These are phyloP conservation scores for Xylaria grammica DNA, from an alignment of 495 filamentous ascomycete species.

Conservation along the genomic window DNA sequence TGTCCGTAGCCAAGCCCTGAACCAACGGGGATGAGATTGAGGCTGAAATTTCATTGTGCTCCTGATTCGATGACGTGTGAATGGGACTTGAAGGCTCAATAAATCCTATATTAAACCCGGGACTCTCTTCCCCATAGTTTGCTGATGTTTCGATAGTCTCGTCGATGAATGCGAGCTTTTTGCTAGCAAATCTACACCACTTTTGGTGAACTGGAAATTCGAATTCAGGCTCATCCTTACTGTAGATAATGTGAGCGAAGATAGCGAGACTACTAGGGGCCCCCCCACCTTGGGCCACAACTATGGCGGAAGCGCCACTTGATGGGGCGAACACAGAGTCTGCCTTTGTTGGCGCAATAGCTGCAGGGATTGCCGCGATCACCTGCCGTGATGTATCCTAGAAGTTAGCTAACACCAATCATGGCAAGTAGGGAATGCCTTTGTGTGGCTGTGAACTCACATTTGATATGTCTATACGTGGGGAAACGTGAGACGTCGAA, in stretches of 20 bases:
- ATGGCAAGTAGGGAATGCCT: neutral
- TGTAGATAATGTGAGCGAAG: neutral
- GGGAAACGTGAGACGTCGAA: neutral
- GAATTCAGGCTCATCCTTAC: neutral
- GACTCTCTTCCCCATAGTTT: neutral
- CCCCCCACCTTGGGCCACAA: neutral
- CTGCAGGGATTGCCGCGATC: neutral
- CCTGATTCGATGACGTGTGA: neutral
- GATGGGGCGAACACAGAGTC: neutral
- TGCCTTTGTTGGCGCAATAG: neutral
- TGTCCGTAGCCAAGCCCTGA: neutral
- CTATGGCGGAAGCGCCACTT: constrained; percentile 4
- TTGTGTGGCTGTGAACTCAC: neutral
- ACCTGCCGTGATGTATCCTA: neutral
- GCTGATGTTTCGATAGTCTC: constrained; percentile 2
- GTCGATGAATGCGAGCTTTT: constrained; percentile 9
- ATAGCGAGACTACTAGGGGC: neutral
- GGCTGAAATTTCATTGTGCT: neutral
- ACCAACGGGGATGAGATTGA: neutral
- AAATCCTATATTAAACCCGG: neutral
- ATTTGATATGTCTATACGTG: neutral
- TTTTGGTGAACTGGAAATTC: neutral
- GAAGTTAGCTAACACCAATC: neutral
- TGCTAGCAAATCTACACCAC: neutral
- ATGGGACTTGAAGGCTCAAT: neutral